A percentile compares a stretch with the other conserved stretches of the same genome.
phyloP scores from a whole-genome alignment of 1,284 basidiomycete species.

The Rhodotorula sp. region DNA sequence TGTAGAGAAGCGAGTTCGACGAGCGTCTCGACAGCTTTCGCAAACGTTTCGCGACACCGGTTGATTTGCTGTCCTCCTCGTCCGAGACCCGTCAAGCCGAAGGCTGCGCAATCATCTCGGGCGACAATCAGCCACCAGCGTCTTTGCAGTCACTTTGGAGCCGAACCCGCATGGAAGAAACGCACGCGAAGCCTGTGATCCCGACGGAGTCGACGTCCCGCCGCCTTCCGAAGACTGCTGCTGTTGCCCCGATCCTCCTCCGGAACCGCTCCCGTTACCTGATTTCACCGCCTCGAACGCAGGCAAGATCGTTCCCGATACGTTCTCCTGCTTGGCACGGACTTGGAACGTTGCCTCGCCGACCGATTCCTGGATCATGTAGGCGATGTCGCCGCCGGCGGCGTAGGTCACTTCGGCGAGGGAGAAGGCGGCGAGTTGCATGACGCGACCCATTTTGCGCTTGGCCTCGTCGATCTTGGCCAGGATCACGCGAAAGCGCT shows the following conservation, averaged over 20 bases:
- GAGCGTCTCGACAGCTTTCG: conserved; percentile 93
- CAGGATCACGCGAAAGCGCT: conserved; percentile 50
- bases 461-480: conserved; percentile 83
- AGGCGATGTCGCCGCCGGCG: conserved; percentile 87
- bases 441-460: conserved; percentile 96
- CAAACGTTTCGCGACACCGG: conserved; percentile 89
- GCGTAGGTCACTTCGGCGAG: conserved; percentile 98
- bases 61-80: conserved; percentile 96
- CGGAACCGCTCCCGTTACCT: conserved; percentile 11
- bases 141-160: neutral
- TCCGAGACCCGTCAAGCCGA: conserved; percentile 95
- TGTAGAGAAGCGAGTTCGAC: conserved; percentile 92
- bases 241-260: neutral
- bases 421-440: conserved; percentile 97
- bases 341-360: conserved; percentile 82
- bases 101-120: conserved; percentile 60
- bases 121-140: neutral
- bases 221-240: neutral
- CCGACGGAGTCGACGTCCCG: neutral
- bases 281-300: conserved; percentile 83
- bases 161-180: neutral
- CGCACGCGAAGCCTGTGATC: neutral
- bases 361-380: conserved; percentile 76
- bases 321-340: conserved; percentile 95
- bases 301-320: conserved; percentile 94